Evolutionary conservation across 345 rosid species (phyloP), one percentile per base, ranked within the genome.

Genomic region (Xanthoceras sorbifolium): DNA sequence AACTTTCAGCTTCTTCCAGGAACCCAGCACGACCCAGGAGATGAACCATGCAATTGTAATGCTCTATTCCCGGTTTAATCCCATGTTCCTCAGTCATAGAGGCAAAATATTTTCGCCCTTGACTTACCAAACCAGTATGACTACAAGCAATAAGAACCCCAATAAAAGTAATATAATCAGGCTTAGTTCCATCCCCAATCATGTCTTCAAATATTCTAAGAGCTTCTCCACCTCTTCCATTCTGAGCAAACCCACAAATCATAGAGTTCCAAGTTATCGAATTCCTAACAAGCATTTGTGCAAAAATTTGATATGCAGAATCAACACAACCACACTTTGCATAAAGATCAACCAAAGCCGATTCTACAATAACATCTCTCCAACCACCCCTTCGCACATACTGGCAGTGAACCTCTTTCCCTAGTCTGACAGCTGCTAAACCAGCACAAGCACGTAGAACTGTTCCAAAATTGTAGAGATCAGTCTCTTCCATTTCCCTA

Each of bases 361-460:
- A 95, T 84, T 95, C 98, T 31, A 88, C 84, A 44, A 93, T 86
- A 61, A 95, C 90, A 79, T 92, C 89, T 78, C 84, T 72, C 90
- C 82, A 84, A 73, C 94, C 88, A 26, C 89, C 93, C 74, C 91
- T 89, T 83, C 94, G 87, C 28, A 93, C 81, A 64, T 95, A 95
- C 80, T 90, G 94, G 72, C 97, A 90, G 63, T 95, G 99, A 74
- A 95, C 84, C 83, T 95, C 98, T 87, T 90, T 93, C 71, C 98
- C 98, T 79, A 81, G 90, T 74, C 86, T 87, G 25, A 90, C 72
- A 4, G 92, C 91, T 0, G 93, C 93, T 69, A 93, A 82, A 72
- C 97, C 99, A 55, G 94, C 89, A 83, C 97, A 93, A 5, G 97
- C 93, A 71, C 94, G 92, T 59, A 95, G 89, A 64, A 95, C 83